Base-by-base conservation (phyloP, 2,329 filamentous ascomycete species). In the Beauveria brongniartii region DNA sequence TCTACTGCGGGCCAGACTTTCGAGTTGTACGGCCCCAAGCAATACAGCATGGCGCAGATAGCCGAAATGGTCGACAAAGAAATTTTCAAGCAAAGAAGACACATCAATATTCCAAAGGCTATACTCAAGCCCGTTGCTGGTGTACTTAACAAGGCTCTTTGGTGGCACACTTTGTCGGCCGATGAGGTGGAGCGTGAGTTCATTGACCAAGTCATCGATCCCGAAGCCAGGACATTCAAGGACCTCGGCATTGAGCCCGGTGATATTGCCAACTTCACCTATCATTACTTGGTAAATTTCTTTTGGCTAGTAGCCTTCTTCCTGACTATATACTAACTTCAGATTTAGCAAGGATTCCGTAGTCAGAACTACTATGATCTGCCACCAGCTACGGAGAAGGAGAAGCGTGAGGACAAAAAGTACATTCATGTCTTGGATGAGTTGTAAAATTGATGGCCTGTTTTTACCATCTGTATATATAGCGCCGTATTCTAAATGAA, bases 371-470 rank as follows among this genome's bases (percentile, higher is more conserved):
- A 88, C 83, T 96, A 95, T 76, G 93, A 99, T 73, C 82, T 97
- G 67, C 94, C 94, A 55, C 93, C 94, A 54, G 88, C 93, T 70
- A 97, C 93, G 40, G 93, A 97, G 79, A 90, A 89, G 75, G 94
- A 99, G 82, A 94, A 87, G 83, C 83, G 84, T 69, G 92, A 97
- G 75, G 92, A 97, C 77, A 94, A 88, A 84, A 94, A 97, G 82
- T 99, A 96, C 75, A 79, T 97, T 74, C 94, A 99, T 75, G 92
- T 99, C 64, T 79, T 91, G 72, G 91, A 96, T 73, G 88, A 94
- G 74, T 85, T 92, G 81, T 94, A 87, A 78, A 67, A 64, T 63
- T 64, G 65, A 20, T 37, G 62, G 61, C 48, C 59, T 20, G 12
- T 46, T 59, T 41, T 34, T 9, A 30, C 48, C 53, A 22, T 53